Conservation (phyloP, 164 flowering plant genomes). For the Cinnamomum micranthum region DNA sequence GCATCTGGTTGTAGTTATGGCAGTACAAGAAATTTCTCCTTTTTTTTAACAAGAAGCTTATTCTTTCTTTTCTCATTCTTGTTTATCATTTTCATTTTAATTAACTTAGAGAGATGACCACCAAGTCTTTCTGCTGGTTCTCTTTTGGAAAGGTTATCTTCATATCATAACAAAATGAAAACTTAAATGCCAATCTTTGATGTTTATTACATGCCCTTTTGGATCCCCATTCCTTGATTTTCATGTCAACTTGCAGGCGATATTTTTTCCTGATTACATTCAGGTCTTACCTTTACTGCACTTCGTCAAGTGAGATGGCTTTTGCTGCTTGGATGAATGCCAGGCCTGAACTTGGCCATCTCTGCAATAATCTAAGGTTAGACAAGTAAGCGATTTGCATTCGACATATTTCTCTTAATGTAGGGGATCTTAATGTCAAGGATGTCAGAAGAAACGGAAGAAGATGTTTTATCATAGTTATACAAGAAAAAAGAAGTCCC, state of each 20-base stretch:
- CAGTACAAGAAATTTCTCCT: too few relatives aligned
- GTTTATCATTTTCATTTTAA: too few relatives aligned
- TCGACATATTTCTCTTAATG: neutral
- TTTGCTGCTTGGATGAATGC: conserved; percentile 77
- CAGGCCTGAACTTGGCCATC: conserved; percentile 90
- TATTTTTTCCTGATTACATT: conserved; percentile 84
- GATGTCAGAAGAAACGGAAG: neutral
- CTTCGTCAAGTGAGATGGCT: conserved; percentile 41
- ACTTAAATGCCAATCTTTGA: too few relatives aligned
- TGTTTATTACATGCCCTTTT: neutral
- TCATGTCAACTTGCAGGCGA: conserved; percentile 56
- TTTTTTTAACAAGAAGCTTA: too few relatives aligned
- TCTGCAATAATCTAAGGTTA: conserved; percentile 71
- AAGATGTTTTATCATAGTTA: neutral
- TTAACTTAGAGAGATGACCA: too few relatives aligned
- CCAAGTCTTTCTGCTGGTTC: too few relatives aligned
- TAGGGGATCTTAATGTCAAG: neutral
- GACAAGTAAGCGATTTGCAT: conserved; percentile 33
- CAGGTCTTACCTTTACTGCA: conserved; percentile 75
- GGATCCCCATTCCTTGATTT: neutral
- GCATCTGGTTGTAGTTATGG: too few relatives aligned
- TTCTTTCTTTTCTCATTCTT: too few relatives aligned
- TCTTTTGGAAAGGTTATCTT: too few relatives aligned
- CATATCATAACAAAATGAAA: too few relatives aligned
- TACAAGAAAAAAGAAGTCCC: neutral